phyloP scores from a whole-genome alignment of 2,329 filamentous ascomycete species.

The Cryphonectria naterciae region DNA sequence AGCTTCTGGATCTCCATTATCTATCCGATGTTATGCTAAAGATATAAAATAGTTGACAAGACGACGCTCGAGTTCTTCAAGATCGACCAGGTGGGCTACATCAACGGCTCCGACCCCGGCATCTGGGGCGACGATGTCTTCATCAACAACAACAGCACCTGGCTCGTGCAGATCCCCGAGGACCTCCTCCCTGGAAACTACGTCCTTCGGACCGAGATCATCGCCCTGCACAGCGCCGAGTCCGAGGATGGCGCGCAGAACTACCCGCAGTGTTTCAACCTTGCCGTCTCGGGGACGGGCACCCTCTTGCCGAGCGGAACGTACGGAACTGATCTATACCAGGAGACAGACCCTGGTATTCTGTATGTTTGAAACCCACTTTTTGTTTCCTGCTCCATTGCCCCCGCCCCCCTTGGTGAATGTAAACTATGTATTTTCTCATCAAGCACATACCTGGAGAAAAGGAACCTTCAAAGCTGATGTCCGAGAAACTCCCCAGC shows the following conservation, averaged over 20 bases:
- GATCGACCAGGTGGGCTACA: slow-evolving; percentile 38
- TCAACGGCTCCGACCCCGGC: slow-evolving; percentile 35
- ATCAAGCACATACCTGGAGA: too few relatives aligned
- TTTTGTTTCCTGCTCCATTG: too few relatives aligned
- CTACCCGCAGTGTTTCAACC: slow-evolving; percentile 58
- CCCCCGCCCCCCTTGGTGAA: too few relatives aligned
- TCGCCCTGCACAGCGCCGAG: slow-evolving; percentile 47
- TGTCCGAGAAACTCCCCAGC: background rate
- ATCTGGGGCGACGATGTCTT: slow-evolving; percentile 46
- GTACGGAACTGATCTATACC: slow-evolving; percentile 57
- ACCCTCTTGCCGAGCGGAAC: slow-evolving; percentile 46
- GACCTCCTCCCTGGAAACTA: slow-evolving; percentile 48
- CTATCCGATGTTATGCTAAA: too few relatives aligned
- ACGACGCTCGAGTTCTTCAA: slow-evolving; percentile 43
- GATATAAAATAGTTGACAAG: slow-evolving; percentile 35
- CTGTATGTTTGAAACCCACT: slow-evolving; percentile 29
- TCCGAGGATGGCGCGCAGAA: slow-evolving; percentile 48
- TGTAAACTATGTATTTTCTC: too few relatives aligned
- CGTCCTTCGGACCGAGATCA: slow-evolving; percentile 51
- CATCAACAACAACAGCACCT: slow-evolving; percentile 50
- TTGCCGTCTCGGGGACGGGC: slow-evolving; percentile 49
- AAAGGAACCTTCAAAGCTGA: background rate
- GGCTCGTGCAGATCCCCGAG: slow-evolving; percentile 47
- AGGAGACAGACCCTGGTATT: slow-evolving; percentile 55
- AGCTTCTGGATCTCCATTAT: too few relatives aligned